Evolutionary conservation across 768 basidiomycete genomes (phyloP), one percentile per base, ranked within the genome.

Genomic region (Kwoniella heveanensis): DNA sequence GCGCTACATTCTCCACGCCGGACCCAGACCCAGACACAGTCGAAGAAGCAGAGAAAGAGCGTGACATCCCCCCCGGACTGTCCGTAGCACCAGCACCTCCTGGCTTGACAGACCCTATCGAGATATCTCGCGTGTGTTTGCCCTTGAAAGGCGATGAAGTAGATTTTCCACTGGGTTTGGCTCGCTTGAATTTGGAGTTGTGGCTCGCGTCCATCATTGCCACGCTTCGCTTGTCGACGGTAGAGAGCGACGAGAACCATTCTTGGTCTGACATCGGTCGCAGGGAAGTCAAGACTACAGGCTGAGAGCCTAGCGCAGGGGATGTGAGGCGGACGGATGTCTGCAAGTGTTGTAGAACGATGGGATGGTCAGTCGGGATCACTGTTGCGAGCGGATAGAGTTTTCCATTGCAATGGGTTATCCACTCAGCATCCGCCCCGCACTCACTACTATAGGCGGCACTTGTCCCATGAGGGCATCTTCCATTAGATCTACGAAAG

Each of bases 401-500:
- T n/a, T n/a, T n/a, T n/a, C n/a, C n/a, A n/a, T n/a, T n/a, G n/a
- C n/a, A n/a, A n/a, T n/a, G n/a, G n/a, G n/a, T n/a, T n/a, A n/a
- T n/a, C n/a, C n/a, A n/a, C n/a, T n/a, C n/a, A n/a, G n/a, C n/a
- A n/a, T n/a, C n/a, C n/a, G n/a, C n/a, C n/a, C n/a, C 24, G 52
- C 17, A 68, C 73, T 67, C 50, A 76, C 73, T 22, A 80, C 68
- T 0, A 77, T 63, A 0, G 79, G 77, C n/a, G 79, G 79, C 2
- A 77, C 71, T 54, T 80, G 79, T 21, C 67, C 62, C 10, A 73
- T 61, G 27, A 81, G 60, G 1, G 78, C 78, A 54, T 81, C 80
- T 60, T 81, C 80, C 46, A 81, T 58, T 1, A 81, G 67, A 61
- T 81, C 80, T 24, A 81, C 74, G 37, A 80, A 77, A 2, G 80